These are phyloP conservation scores for Hylodesmum podocarpum DNA, from an alignment of 306 rosid genomes.

Conservation along the genomic window DNA sequence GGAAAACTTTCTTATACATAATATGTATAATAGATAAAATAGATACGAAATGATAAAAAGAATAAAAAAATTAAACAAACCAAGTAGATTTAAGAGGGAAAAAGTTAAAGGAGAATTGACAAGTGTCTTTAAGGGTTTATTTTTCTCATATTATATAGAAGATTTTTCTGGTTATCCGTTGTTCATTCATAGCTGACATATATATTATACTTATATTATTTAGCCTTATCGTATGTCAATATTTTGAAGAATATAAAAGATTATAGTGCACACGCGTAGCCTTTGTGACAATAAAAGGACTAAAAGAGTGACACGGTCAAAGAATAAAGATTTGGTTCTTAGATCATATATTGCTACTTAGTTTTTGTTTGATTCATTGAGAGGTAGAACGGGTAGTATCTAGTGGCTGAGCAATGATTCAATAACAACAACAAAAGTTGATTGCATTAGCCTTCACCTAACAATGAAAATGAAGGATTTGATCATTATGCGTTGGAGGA, in stretches of 20 bases:
- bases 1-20: too few relatives aligned
- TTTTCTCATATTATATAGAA: too few relatives aligned
- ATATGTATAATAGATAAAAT: too few relatives aligned
- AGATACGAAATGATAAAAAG: too few relatives aligned
- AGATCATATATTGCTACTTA: neutral
- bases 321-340: neutral
- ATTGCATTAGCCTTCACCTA: neutral
- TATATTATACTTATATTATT: neutral
- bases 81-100: too few relatives aligned
- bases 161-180: neutral
- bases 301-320: neutral
- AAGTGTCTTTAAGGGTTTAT: too few relatives aligned
- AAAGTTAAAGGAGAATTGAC: too few relatives aligned
- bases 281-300: neutral
- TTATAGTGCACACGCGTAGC: neutral
- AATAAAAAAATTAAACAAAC: too few relatives aligned
- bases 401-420: neutral
- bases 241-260: neutral
- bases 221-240: neutral
- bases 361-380: neutral
- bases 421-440: neutral
- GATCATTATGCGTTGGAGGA: neutral
- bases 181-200: neutral
- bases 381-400: neutral
- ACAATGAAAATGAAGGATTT: conserved; percentile 20